phyloP scores from a whole-genome alignment of 2,329 filamentous ascomycete genomes.

The Fusarium sacchari region DNA sequence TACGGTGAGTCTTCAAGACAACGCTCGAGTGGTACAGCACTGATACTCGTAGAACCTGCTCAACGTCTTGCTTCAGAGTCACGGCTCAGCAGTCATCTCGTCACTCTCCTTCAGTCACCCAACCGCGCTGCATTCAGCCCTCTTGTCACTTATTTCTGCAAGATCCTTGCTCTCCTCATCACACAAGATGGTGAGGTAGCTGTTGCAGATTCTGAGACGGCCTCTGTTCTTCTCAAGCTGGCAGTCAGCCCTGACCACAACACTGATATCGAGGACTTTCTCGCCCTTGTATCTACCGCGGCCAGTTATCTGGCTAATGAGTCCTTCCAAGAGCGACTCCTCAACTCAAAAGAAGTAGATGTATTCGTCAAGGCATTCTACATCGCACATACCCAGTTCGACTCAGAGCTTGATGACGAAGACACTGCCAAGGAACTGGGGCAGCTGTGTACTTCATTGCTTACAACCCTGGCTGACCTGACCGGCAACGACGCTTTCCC shows the following conservation, averaged over 20 bases:
- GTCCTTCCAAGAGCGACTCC: constrained; percentile 59
- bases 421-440: constrained; percentile 57
- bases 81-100: constrained; percentile 59
- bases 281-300: constrained; percentile 61
- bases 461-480: constrained; percentile 62
- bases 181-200: constrained; percentile 61
- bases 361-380: constrained; percentile 61
- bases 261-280: constrained; percentile 65
- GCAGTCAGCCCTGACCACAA: constrained; percentile 54
- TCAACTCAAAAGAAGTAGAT: constrained; percentile 52
- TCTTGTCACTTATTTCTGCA: constrained; percentile 64
- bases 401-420: constrained; percentile 56
- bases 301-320: constrained; percentile 66
- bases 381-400: constrained; percentile 57
- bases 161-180: constrained; percentile 64
- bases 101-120: constrained; percentile 60
- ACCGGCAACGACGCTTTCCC: constrained; percentile 61
- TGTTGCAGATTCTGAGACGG: constrained; percentile 57
- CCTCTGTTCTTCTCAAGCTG: constrained; percentile 60
- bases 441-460: constrained; percentile 60
- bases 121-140: constrained; percentile 53
- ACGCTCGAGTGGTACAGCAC: neutral
- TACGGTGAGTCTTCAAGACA: constrained; percentile 58
- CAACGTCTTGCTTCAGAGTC: constrained; percentile 65
- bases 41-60: constrained; percentile 59